Evolutionary conservation across 495 filamentous ascomycete genomes (phyloP).

Genomic region (Penicillium robsamsonii): DNA sequence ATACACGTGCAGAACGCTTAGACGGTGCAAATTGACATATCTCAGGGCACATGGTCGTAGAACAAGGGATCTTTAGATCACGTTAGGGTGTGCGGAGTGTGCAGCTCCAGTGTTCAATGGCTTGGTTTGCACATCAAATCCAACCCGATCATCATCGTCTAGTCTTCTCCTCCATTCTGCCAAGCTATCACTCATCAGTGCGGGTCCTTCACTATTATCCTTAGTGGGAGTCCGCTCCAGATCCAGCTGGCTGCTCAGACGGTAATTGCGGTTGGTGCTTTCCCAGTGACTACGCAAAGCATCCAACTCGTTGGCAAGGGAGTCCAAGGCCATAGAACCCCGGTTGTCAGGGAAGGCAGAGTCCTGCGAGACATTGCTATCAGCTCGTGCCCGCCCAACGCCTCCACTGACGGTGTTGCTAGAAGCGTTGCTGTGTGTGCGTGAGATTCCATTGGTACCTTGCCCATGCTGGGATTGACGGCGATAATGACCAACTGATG

Average conservation of each 20-base stretch:
- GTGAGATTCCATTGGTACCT: slow-evolving; percentile 40
- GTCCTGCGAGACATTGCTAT: slow-evolving; percentile 53
- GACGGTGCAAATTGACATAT: slow-evolving; percentile 25
- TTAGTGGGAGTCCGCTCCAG: slow-evolving; percentile 67
- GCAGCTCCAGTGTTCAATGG: slow-evolving; percentile 25
- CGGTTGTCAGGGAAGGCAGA: slow-evolving; percentile 64
- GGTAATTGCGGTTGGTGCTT: slow-evolving; percentile 89
- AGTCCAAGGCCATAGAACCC: slow-evolving; percentile 84
- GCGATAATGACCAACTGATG: slow-evolving; percentile 90
- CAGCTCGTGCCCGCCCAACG: slow-evolving; percentile 36
- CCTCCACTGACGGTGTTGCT: slow-evolving; percentile 33
- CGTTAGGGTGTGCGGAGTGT: slow-evolving; percentile 27
- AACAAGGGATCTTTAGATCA: slow-evolving; percentile 33
- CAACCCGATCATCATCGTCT: slow-evolving; percentile 57
- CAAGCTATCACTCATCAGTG: slow-evolving; percentile 61
- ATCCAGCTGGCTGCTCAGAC: slow-evolving; percentile 80
- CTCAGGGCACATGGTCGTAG: slow-evolving; percentile 28
- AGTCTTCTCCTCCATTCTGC: slow-evolving; percentile 73
- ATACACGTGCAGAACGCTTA: slow-evolving; percentile 26
- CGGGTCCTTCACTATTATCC: slow-evolving; percentile 45
- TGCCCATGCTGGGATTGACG: slow-evolving; percentile 64
- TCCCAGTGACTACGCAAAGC: slow-evolving; percentile 89
- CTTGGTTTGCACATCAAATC: slow-evolving; percentile 30
- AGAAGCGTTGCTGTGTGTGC: slow-evolving; percentile 47
- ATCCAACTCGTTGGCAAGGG: slow-evolving; percentile 87